Base-by-base conservation (phyloP, 2,329 filamentous ascomycete species). In the Fusarium sp. region DNA sequence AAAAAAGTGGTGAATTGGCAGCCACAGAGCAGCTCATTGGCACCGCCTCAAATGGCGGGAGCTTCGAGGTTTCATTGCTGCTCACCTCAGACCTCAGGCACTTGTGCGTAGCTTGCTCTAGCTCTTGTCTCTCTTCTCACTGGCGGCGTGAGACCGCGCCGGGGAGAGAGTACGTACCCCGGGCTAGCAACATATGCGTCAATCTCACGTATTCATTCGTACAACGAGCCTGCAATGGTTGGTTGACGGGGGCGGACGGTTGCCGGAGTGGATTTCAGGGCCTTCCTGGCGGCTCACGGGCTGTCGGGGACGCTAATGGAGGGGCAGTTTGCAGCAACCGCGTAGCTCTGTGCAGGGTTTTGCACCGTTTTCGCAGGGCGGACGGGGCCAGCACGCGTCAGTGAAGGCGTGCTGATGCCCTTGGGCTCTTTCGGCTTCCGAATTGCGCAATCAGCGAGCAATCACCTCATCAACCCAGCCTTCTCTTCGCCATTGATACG, bases 161-260 rank as follows among this genome's bases (percentile, higher is more conserved):
- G 23, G 23, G 23, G 8, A 16, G 11, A 30, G 13, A 47, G 51
- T 53, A 62, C 58, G 43, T 66, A 52, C 57, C 58, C 15, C 27
- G 28, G 12, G 11, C 50, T 57, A 66, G 16, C 50, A 60, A 56
- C 67, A 68, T 63, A 41, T 59, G 46, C 36, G 41, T 64, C 46
- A 68, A 48, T 71, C 64, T 62, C 61, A 68, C 72, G 72, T 74
- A 74, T 74, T 74, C 72, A 74, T 74, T 74, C 72, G 72, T 65
- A 73, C 68, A 61, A 43, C 41, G 51, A 44, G 28, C 57, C 54
- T 40, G 27, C 63, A 56, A 44, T 73, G 65, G 68, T 66, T 72
- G 70, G 68, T 59, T 68, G 50, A 52, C 55, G 61, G 59, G 62
- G 41, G 68, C 41, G 52, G 57, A 65, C 73, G 73, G 73, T 72